phyloP scores from a whole-genome alignment of 108 stramenopile genomes.

The Ochromonas danica region DNA sequence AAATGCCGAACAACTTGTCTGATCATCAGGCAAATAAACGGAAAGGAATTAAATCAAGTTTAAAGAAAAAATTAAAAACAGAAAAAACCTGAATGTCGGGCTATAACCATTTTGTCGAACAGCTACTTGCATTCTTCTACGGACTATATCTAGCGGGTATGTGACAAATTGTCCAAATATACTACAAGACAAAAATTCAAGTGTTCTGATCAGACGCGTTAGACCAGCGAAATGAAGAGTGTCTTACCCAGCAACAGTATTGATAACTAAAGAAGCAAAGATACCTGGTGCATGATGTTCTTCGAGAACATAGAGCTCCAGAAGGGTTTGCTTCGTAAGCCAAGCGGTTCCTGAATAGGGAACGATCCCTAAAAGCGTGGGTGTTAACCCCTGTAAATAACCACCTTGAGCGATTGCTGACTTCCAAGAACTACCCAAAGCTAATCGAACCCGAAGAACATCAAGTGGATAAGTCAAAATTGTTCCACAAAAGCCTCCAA shows the following conservation, averaged over 20 bases:
- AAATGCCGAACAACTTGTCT: conserved; percentile 7
- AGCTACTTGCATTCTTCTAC: neutral
- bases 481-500: conserved; percentile 1
- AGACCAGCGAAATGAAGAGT: too few species aligned
- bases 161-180: neutral
- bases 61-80: neutral
- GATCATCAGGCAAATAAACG: neutral
- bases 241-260: neutral
- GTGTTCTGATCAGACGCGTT: neutral
- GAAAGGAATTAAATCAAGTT: too few species aligned
- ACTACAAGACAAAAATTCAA: neutral
- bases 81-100: neutral
- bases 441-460: conserved; percentile 5
- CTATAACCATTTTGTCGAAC: too few species aligned
- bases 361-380: neutral
- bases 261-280: neutral
- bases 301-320: neutral
- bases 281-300: neutral
- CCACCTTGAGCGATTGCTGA: neutral
- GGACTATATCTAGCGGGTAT: neutral
- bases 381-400: conserved; percentile 10
- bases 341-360: conserved; percentile 21
- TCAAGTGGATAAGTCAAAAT: conserved; percentile 10
- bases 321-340: neutral
- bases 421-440: neutral